These are phyloP conservation scores for Blastobotrys ciferrii DNA, from an alignment of 1,139 yeast genomes.

Conservation along the genomic window DNA sequence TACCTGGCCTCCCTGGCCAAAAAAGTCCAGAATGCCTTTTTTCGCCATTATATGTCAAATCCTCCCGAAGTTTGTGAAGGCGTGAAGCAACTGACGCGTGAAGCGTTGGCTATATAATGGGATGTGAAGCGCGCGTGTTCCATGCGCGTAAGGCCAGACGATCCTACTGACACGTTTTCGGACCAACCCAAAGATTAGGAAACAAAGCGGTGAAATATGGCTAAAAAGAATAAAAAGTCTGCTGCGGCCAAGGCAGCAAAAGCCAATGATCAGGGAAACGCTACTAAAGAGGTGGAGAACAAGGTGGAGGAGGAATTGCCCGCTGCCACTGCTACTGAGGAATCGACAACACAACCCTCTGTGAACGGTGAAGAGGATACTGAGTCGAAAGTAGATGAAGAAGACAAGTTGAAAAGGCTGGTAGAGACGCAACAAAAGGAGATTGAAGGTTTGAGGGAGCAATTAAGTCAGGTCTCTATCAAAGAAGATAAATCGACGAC, in stretches of 20 bases:
- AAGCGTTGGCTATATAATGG: background rate
- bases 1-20: background rate
- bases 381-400: conserved; percentile 1
- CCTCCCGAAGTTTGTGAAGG: background rate
- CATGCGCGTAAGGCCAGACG: conserved; percentile 3
- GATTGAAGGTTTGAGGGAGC: conserved; percentile 12
- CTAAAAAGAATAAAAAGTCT: conserved; percentile 16
- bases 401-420: conserved; percentile 5
- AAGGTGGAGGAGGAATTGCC: background rate
- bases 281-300: conserved; percentile 27
- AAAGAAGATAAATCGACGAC: conserved; percentile 9
- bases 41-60: background rate
- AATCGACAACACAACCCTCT: background rate
- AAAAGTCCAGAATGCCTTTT: conserved; percentile 5
- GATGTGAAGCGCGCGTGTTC: background rate
- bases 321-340: conserved; percentile 4
- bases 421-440: conserved; percentile 19
- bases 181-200: background rate
- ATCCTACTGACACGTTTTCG: background rate
- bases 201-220: conserved; percentile 12
- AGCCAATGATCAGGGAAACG: conserved; percentile 2
- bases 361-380: background rate
- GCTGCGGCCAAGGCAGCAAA: conserved; percentile 8
- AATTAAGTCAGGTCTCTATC: conserved; percentile 10
- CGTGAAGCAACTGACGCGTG: background rate